These are phyloP conservation scores for Aspergillus nidulans DNA, from an alignment of 495 filamentous ascomycete genomes.

Conservation along the genomic window DNA sequence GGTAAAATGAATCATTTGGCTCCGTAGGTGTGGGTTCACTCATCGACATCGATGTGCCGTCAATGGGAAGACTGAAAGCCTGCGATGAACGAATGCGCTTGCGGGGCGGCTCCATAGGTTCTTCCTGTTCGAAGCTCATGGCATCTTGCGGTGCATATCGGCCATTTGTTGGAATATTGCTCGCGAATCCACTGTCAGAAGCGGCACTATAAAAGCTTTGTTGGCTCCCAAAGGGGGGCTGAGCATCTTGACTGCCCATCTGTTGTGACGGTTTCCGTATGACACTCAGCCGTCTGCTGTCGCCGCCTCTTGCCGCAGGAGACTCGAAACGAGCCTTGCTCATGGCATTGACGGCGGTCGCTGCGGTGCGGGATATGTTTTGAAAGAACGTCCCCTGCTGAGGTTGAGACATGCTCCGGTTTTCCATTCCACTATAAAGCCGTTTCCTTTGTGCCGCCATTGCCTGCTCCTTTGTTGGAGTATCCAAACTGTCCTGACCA, in stretches of 20 bases:
- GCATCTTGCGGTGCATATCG: conserved; percentile 44
- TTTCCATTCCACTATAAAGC: conserved; percentile 71
- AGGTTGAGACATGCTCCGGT: conserved; percentile 57
- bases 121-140: conserved; percentile 46
- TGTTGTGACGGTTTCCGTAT: conserved; percentile 56
- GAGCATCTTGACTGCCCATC: conserved; percentile 60
- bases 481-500: conserved; percentile 64
- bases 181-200: conserved; percentile 60
- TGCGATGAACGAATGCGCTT: conserved; percentile 64
- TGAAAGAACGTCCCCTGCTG: conserved; percentile 85
- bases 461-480: conserved; percentile 98
- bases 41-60: conserved; percentile 39
- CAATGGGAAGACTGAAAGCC: conserved; percentile 32
- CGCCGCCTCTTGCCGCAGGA: conserved; percentile 58
- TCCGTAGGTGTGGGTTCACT: conserved; percentile 72
- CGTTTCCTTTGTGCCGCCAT: conserved; percentile 96
- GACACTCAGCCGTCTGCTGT: conserved; percentile 45
- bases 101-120: conserved; percentile 71
- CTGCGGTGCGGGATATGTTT: conserved; percentile 89
- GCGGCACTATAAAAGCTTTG: conserved; percentile 62
- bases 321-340: conserved; percentile 94
- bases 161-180: conserved; percentile 38
- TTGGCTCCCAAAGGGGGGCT: conserved; percentile 54
- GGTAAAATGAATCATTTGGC: conserved; percentile 77
- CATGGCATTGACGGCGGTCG: conserved; percentile 87